phyloP scores from a whole-genome alignment of 345 rosid species.

The Eucalyptus paniculata region DNA sequence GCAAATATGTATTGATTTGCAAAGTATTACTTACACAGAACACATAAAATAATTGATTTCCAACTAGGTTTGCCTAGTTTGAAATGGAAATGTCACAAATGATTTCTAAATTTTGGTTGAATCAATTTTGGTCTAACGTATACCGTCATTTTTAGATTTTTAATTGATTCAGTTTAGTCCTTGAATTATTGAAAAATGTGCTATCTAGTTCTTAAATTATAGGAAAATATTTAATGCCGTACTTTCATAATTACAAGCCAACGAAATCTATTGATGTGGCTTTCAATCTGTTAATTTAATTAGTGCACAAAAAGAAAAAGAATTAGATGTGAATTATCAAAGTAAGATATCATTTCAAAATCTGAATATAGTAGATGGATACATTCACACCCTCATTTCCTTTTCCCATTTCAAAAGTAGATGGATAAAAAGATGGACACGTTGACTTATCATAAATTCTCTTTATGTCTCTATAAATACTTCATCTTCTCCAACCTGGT shows the following conservation, averaged over 20 bases:
- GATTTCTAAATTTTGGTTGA: not conserved
- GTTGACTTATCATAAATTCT: too few relatives aligned
- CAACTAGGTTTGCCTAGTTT: not conserved
- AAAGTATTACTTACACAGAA: not conserved
- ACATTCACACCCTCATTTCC: not conserved
- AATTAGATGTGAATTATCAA: not conserved
- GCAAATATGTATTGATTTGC: not conserved
- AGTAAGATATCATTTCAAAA: not conserved
- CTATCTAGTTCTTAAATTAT: rapidly evolving
- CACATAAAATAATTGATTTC: not conserved
- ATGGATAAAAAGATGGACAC: not conserved
- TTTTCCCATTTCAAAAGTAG: not conserved
- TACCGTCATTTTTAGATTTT: rapidly evolving
- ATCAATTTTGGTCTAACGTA: not conserved
- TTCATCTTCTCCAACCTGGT: rapidly evolving
- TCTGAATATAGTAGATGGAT: not conserved
- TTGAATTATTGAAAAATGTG: not conserved
- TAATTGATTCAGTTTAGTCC: rapidly evolving
- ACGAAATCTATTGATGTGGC: rapidly evolving
- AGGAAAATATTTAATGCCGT: not conserved
- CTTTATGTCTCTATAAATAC: too few relatives aligned
- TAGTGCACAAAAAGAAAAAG: rapidly evolving
- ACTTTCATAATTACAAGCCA: not conserved
- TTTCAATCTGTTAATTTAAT: not conserved
- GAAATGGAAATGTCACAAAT: not conserved